Evolutionary conservation across 2,329 filamentous ascomycete genomes (phyloP).

Genomic region (Pseudocercospora fijiensis): DNA sequence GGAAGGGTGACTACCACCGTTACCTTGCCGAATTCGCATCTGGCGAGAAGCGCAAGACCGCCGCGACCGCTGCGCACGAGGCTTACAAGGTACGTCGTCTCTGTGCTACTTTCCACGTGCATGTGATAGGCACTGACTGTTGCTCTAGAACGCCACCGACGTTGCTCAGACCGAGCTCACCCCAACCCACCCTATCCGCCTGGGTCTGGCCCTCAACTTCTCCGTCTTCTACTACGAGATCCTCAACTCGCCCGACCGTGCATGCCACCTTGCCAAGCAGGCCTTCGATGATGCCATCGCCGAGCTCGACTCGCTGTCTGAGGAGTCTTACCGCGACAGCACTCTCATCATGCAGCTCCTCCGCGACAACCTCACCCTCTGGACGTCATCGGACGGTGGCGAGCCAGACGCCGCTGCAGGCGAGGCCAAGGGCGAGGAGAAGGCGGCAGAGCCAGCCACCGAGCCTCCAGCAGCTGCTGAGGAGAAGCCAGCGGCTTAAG

Average conservation of each 20-base stretch:
- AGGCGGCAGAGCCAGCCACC: slow-evolving; percentile 44
- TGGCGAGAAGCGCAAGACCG: slow-evolving; percentile 86
- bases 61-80: slow-evolving; percentile 83
- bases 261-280: slow-evolving; percentile 98
- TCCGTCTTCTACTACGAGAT: slow-evolving; percentile 99
- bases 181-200: slow-evolving; percentile 95
- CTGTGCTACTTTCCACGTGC: slow-evolving; percentile 12
- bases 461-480: slow-evolving; percentile 47
- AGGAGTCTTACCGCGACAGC: slow-evolving; percentile 98
- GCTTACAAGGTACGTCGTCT: slow-evolving; percentile 82
- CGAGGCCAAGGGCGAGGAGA: slow-evolving; percentile 52
- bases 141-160: slow-evolving; percentile 81
- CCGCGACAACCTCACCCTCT: slow-evolving; percentile 95
- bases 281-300: slow-evolving; percentile 98
- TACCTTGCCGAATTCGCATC: slow-evolving; percentile 92
- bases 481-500: slow-evolving; percentile 29
- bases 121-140: slow-evolving; percentile 24
- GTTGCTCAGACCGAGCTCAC: slow-evolving; percentile 97
- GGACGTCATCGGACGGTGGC: slow-evolving; percentile 88
- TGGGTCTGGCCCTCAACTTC: slow-evolving; percentile 97
- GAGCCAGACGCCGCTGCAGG: slow-evolving; percentile 67
- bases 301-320: slow-evolving; percentile 94
- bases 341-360: slow-evolving; percentile 99
- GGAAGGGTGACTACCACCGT: slow-evolving; percentile 97
- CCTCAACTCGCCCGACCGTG: slow-evolving; percentile 93